Evolutionary conservation across 805 yeast species (phyloP), one percentile per base, ranked within the genome.

Genomic region (Saccharomycopsis vini): DNA sequence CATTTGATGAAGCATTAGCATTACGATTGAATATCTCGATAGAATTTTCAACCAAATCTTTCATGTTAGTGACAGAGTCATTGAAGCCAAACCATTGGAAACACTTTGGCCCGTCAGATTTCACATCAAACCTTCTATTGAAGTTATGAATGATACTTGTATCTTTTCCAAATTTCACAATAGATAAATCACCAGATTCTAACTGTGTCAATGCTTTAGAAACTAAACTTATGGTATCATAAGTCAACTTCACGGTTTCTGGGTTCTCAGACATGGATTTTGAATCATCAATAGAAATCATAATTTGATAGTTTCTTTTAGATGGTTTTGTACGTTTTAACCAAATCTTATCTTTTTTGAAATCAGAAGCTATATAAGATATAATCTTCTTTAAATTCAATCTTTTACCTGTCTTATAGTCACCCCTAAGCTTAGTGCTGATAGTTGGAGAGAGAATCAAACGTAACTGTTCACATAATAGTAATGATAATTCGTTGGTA

Each of bases 261-360:
- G 51, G 51, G 20, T 95, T 82, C 61, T 90, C 97, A 45, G 89
- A 78, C 99, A 92, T 92, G 1, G 97, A 90, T 61, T 86, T 88
- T 24, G 98, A 92, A 60, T 92, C 96, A 66, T 92, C 99, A 39
- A 92, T 83, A 1, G 98, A 89, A 52, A 92, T 83, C 96, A 94
- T 85, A 50, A 92, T 85, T 67, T 92, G 98, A 62, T 92, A 92
- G 60, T 89, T 92, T 56, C 99, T 79, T 68, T 92, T 92, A 53
- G 95, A 84, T 45, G 99, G 99, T 59, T 92, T 90, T 5, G 97
- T 88, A 63, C 99, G 77, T 60, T 96, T 77, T 65, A 92, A 73
- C 99, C 99, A 92, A 46, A 92, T 92, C 69, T 92, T 92, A 62
- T 92, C 99, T 61, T 92, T 92, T 57, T 95, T 79, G 75, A 87